Evolutionary conservation across 192 early-diverging fungal genomes (phyloP).

Genomic region (Cladochytrium replicatum): DNA sequence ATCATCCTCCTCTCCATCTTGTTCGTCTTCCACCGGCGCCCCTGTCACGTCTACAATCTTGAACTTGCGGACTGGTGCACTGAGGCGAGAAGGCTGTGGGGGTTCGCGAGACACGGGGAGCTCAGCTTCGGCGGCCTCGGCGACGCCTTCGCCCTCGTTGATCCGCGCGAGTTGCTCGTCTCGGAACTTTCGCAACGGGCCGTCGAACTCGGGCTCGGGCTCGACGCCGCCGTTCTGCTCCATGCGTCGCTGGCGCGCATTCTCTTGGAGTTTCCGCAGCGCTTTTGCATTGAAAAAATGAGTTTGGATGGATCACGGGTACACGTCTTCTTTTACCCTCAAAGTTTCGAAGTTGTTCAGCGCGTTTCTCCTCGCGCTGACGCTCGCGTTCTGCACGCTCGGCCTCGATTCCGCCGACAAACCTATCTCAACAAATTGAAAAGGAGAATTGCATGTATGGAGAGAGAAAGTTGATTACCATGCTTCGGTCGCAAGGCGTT

Average conservation of each 20-base stretch:
- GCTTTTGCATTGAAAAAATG: conserved; percentile 6
- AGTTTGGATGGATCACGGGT: not conserved
- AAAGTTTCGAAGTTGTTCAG: conserved; percentile 43
- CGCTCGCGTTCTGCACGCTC: conserved; percentile 38
- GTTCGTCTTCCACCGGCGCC: too few relatives aligned
- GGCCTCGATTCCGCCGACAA: conserved; percentile 31
- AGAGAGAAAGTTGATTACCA: conserved; percentile 22
- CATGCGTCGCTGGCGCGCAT: conserved; percentile 22
- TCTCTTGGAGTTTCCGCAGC: conserved; percentile 29
- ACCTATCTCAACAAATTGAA: conserved; percentile 11
- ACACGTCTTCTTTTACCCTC: conserved; percentile 24
- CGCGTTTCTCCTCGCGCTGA: conserved; percentile 34
- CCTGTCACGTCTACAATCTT: too few relatives aligned
- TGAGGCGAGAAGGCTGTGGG: too few relatives aligned
- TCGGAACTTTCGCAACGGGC: conserved; percentile 20
- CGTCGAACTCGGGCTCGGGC: conserved; percentile 16
- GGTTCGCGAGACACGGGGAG: too few relatives aligned
- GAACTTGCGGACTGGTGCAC: too few relatives aligned
- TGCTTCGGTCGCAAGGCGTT: conserved; percentile 38
- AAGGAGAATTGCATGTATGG: not conserved
- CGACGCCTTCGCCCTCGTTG: not conserved
- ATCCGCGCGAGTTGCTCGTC: conserved; percentile 34
- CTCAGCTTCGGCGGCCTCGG: too few relatives aligned
- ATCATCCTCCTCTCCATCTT: too few relatives aligned
- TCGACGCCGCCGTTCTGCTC: conserved; percentile 25